phyloP scores from a whole-genome alignment of 2,329 filamentous ascomycete genomes.

The Ceratocystis huliohia region DNA sequence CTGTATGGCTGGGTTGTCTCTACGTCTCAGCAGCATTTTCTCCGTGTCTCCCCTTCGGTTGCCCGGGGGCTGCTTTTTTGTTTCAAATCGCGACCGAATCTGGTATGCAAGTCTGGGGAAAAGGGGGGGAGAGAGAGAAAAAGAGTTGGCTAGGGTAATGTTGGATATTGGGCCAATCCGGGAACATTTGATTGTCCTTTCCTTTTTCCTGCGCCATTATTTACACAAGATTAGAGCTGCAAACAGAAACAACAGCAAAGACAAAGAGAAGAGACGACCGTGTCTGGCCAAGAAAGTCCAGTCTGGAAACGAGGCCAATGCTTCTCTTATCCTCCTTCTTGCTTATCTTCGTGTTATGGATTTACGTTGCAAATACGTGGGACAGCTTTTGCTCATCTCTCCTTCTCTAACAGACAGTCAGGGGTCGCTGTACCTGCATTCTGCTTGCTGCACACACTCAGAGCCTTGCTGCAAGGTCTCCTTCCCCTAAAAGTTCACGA shows the following conservation, averaged over 20 bases:
- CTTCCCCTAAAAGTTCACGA: background rate
- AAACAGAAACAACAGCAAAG: background rate
- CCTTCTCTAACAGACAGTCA: background rate
- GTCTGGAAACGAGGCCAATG: background rate
- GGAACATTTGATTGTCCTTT: background rate
- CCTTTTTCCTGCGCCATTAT: too few relatives aligned
- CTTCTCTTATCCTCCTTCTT: slow-evolving; percentile 1
- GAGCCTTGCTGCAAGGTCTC: background rate
- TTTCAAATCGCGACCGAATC: slow-evolving; percentile 2
- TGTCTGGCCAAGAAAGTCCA: background rate
- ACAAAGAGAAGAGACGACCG: background rate
- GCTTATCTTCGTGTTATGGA: background rate
- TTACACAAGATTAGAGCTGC: too few relatives aligned
- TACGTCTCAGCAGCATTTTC: background rate
- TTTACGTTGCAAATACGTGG: background rate
- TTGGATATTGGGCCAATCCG: background rate
- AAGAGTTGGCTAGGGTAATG: background rate
- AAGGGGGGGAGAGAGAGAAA: background rate
- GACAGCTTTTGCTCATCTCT: background rate
- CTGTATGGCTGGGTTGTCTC: too few relatives aligned
- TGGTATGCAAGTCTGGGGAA: background rate
- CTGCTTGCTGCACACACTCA: background rate
- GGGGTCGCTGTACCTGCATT: slow-evolving; percentile 3
- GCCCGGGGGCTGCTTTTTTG: background rate
- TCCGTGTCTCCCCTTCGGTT: background rate